Conservation (phyloP, 2,329 filamentous ascomycete genomes). For the Malbranchea zuffiana region DNA sequence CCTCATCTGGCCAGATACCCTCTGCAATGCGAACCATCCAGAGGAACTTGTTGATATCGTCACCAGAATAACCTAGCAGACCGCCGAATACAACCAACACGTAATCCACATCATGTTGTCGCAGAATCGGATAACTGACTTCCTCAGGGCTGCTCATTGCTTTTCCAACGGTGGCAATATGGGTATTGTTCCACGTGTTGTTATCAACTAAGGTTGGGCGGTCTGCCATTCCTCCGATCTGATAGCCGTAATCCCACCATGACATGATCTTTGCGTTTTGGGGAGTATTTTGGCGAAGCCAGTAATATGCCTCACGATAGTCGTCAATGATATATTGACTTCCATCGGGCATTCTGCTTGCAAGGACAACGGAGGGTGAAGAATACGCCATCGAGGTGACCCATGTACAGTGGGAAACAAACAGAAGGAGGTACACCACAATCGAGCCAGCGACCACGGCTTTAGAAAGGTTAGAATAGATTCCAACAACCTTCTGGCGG, state of each 20-base stretch:
- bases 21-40: slow-evolving; percentile 99
- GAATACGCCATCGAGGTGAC: slow-evolving; percentile 98
- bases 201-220: slow-evolving; percentile 95
- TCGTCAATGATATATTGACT: slow-evolving; percentile 98
- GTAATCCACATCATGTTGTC: slow-evolving; percentile 97
- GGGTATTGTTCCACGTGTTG: slow-evolving; percentile 99
- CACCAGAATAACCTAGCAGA: slow-evolving; percentile 90
- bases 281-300: slow-evolving; percentile 93
- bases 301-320: slow-evolving; percentile 98
- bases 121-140: slow-evolving; percentile 96
- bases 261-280: slow-evolving; percentile 98
- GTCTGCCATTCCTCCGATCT: slow-evolving; percentile 99
- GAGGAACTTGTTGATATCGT: slow-evolving; percentile 99
- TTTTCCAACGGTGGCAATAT: slow-evolving; percentile 97
- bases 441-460: slow-evolving; percentile 60
- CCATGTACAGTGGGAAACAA: slow-evolving; percentile 97
- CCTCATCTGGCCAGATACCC: slow-evolving; percentile 98
- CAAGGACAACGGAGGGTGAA: slow-evolving; percentile 90
- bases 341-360: slow-evolving; percentile 83
- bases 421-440: slow-evolving; percentile 73
- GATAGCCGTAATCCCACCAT: slow-evolving; percentile 99
- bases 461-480: slow-evolving; percentile 75
- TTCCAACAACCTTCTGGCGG: slow-evolving; percentile 63
- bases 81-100: slow-evolving; percentile 96
- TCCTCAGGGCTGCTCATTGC: slow-evolving; percentile 97